Base-by-base conservation (phyloP, 2,329 filamentous ascomycete genomes). In the Didymella pinodella region DNA sequence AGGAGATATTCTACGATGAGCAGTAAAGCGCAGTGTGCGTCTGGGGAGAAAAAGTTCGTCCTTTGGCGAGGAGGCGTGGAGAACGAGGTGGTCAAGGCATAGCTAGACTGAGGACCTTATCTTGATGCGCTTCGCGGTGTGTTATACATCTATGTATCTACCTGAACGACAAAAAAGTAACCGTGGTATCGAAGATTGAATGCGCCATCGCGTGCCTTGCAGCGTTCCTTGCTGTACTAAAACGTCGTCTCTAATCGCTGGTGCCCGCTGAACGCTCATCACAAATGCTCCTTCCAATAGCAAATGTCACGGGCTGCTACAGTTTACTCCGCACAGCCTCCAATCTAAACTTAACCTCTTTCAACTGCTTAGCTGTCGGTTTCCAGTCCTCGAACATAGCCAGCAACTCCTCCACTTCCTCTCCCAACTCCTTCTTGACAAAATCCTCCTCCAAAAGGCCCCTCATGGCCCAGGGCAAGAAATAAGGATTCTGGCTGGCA, bases 381-480 rank as follows among this genome's bases (percentile, higher is more conserved):
- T 90, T 93, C 95, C 95, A 99, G 52, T 91, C 88, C 74, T 98
- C 93, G 77, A 98, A 99, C 76, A 96, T 88, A 59, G 82, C 83
- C n/a, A 99, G 81, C 49, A 99, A 78, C 71, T 92, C 86, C 60
- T 86, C 85, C 7, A 92, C 92, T 78, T 99, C 95, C 1, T 84
- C 79, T 31, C 86, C 86, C 18, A 96, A 79, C 72, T 96, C 90
- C 22, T 87, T 91, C 75, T 90, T 93, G 25, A 98, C 94, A 70
- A 92, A 88, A 18, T 95, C 90, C 75, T 99, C 95, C 74, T 98
- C 95, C 2, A 99, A 80, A 57, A 99, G 80, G 0, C 95, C 95
- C 7, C 95, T 87, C 88, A 99, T 95, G 34, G 95, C 94, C 89
- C 96, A 99, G 0, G 95, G 95, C 14, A 99, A 81, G 54, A 95